Percentiles rank a stretch among this genome's conserved stretches.
Evolutionary conservation across 1,284 basidiomycete genomes (phyloP).

Genomic region (Ganoderma meredithae): DNA sequence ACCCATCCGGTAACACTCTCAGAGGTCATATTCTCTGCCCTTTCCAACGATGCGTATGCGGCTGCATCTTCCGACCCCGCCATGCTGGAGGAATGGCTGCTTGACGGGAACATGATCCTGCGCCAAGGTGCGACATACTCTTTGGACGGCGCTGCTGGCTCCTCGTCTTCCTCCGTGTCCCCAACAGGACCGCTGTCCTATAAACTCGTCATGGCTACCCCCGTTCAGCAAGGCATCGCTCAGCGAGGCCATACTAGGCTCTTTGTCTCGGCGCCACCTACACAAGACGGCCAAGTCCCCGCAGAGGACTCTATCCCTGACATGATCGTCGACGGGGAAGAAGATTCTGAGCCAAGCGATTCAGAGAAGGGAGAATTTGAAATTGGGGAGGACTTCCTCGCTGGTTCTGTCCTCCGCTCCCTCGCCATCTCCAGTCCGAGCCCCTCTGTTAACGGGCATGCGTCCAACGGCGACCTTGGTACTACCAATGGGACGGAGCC

Average conservation of each 20-base stretch:
- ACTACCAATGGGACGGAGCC: constrained; percentile 8
- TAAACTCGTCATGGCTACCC: constrained; percentile 63
- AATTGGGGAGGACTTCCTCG: constrained; percentile 78
- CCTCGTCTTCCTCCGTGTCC: constrained; percentile 2
- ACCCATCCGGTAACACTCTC: constrained; percentile 37
- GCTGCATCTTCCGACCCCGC: constrained; percentile 31
- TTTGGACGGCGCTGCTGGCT: constrained; percentile 29
- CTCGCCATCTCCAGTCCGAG: constrained; percentile 19
- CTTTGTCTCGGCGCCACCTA: constrained; percentile 53
- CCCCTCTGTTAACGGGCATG: constrained; percentile 18
- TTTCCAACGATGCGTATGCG: constrained; percentile 38
- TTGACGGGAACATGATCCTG: constrained; percentile 50
- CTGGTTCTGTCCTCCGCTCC: constrained; percentile 50
- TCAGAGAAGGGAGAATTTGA: constrained; percentile 41
- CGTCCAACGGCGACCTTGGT: constrained; percentile 20
- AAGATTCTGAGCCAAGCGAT: constrained; percentile 30
- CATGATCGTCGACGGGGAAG: constrained; percentile 17
- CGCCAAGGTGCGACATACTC: constrained; percentile 55
- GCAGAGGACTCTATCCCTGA: constrained; percentile 25
- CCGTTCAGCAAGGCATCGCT: constrained; percentile 76
- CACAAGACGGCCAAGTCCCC: constrained; percentile 10
- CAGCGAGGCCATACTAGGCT: constrained; percentile 61
- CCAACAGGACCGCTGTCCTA: constrained; percentile 35
- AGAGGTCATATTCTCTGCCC: constrained; percentile 41
- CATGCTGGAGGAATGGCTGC: constrained; percentile 51